Base-by-base conservation (phyloP, 75 land plant species). In the Larix kaempferi region DNA sequence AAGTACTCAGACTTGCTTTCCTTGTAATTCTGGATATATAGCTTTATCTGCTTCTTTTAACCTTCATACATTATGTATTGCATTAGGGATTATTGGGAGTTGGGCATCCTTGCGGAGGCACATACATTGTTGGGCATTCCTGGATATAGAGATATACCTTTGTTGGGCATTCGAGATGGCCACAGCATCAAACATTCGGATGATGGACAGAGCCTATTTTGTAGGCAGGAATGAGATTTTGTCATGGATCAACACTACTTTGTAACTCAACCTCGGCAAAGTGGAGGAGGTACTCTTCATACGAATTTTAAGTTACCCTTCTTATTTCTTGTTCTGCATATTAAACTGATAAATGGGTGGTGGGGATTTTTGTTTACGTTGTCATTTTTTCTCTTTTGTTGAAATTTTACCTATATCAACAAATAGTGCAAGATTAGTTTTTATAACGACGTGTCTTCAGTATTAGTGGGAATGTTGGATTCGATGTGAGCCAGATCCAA, bases 141-240 rank as follows among this genome's bases (percentile, higher is more conserved):
- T 41, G 35, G 12, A 69, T 1, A 19, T 3, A 39, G 23, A 27
- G 1, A 21, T 11, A 21, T 44, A 41, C 37, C 39, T n/a, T 69
- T 3, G 10, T 41, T 39, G 23, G 52, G 23, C 52, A 69, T 74
- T 74, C 71, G 23, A 64, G 78, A 52, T 54, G 55, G 63, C 61
- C 77, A 81, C 80, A 85, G 93, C 95, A 67, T 84, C 94, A 27
- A 95, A 85, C 71, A 95, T 95, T 66, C 96, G 98, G 76, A 95
- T 94, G 92, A 95, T 95, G 98, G 98, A 95, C 61, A 69, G 86
- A 5, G 98, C 98, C 12, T 95, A 95, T 79, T 95, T 95, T 81
- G 98, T 95, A 23, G 98, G 98, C 5, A 75, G 98, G 78, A 85
- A 86, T 44, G 98, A 95, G 89, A 94, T 95, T 75, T 86, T 95